Conservation (phyloP, 345 rosid species). For the Hibiscus mutabilis region DNA sequence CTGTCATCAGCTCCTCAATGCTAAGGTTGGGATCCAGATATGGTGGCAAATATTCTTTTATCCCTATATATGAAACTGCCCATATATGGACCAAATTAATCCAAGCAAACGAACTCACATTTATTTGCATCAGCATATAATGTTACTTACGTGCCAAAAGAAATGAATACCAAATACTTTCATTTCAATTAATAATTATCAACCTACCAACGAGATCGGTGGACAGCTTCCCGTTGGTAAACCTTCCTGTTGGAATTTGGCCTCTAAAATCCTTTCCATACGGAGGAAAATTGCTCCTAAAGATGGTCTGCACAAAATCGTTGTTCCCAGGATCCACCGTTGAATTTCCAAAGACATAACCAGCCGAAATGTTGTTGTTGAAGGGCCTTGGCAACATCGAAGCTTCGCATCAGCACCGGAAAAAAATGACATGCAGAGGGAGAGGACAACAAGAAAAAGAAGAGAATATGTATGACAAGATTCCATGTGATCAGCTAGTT, state of each 20-base stretch:
- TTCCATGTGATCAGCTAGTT: conserved; percentile 11
- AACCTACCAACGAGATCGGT: conserved; percentile 61
- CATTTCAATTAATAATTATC: not conserved
- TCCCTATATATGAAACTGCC: conserved; percentile 62
- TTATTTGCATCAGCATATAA: not conserved
- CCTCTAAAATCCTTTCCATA: conserved; percentile 46
- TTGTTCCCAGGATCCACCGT: conserved; percentile 88
- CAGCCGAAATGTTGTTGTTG: conserved; percentile 36
- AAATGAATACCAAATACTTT: not conserved
- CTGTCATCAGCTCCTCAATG: conserved; percentile 57
- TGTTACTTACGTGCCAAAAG: not conserved
- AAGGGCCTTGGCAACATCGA: conserved; percentile 7
- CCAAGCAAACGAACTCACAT: too few species aligned
- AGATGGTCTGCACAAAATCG: conserved; percentile 44
- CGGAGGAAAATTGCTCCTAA: conserved; percentile 58
- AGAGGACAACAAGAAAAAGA: conserved; percentile 15
- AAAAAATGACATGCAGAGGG: conserved; percentile 8
- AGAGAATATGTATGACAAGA: not conserved
- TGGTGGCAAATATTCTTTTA: conserved; percentile 66
- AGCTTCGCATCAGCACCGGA: conserved; percentile 10
- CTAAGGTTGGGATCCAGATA: conserved; percentile 62
- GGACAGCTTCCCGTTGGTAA: conserved; percentile 62
- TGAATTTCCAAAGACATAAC: conserved; percentile 78
- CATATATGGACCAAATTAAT: not conserved
- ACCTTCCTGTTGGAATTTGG: conserved; percentile 70